Conservation (phyloP, 2,329 filamentous ascomycete genomes). For the Colletotrichum sp. region DNA sequence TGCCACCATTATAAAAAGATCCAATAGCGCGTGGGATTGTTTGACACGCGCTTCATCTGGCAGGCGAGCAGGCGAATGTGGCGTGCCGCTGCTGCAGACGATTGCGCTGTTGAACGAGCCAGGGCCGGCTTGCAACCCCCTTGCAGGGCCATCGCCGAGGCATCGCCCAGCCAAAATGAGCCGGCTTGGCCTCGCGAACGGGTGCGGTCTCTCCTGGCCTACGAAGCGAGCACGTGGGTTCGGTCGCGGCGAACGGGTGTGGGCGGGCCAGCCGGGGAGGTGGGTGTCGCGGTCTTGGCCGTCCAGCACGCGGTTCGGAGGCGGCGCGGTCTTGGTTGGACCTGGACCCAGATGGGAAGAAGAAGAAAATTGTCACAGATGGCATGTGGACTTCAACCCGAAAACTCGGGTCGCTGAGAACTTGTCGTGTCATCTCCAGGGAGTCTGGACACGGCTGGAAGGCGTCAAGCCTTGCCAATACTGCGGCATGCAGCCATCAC, state of each 20-base stretch:
- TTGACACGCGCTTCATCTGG: neutral
- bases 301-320: neutral
- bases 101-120: neutral
- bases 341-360: neutral
- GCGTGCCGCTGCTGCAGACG: neutral
- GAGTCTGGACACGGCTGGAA: neutral
- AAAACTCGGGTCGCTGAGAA: neutral
- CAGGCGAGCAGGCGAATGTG: neutral
- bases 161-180: neutral
- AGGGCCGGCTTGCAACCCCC: neutral
- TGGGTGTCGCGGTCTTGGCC: neutral
- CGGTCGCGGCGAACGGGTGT: neutral
- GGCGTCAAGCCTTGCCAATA: neutral
- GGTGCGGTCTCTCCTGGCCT: slow-evolving; percentile 7
- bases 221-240: slow-evolving; percentile 17
- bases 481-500: neutral
- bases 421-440: neutral
- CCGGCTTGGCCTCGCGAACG: neutral
- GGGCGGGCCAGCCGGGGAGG: neutral
- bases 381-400: neutral
- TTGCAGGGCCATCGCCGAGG: neutral
- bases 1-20: neutral
- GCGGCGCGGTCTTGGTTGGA: neutral
- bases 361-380: neutral
- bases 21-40: neutral